Evolutionary conservation across 2,329 filamentous ascomycete genomes (phyloP), one percentile per base, ranked within the genome.

Genomic region (Aphanocladium album): DNA sequence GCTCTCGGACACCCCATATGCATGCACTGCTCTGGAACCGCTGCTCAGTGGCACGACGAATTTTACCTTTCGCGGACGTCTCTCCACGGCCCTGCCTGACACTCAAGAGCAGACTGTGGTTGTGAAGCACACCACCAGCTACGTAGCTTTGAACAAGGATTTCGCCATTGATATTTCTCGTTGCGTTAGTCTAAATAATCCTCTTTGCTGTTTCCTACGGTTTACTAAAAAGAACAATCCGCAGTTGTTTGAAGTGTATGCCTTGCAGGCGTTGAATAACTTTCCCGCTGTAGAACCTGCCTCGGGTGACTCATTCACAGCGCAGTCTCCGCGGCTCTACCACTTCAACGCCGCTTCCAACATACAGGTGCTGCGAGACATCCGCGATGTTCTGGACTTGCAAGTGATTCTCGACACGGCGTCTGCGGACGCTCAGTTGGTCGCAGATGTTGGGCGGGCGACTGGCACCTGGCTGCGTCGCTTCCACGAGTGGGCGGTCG

Each of bases 401-500:
- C 3, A 16, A 19, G 41, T 11, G 9, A 25, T 60, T 16, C 47
- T 60, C 27, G 41, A 60, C 19, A 30, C 41, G 25, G 49, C 25
- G 16, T 23, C 27, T n/a, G 50, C 43, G 2, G 49, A 54, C 25
- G 9, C 35, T 16, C 30, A 27, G 27, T 9, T 46, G 39, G 19
- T 41, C 2, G 17, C 25, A 39, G 25, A 52, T 17, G 30, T 54
- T n/a, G 50, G 57, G 33, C 49, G 39, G 9, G 57, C 41, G 7
- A 17, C n/a, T 1, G 41, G 41, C 16, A n/a, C 11, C 1, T 60
- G 57, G 57, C 50, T 60, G 35, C 47, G 19, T 5, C 30, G 49
- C 47, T 60, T 54, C n/a, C 57, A 60, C 37, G 23, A 39, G 12
- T 58, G 56, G 56, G 27, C 56, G 14, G 39, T 19, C 23, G 14